Evolutionary conservation across 352 stramenopile genomes (phyloP), one percentile per base, ranked within the genome.

Genomic region (Phytophthora vignae): DNA sequence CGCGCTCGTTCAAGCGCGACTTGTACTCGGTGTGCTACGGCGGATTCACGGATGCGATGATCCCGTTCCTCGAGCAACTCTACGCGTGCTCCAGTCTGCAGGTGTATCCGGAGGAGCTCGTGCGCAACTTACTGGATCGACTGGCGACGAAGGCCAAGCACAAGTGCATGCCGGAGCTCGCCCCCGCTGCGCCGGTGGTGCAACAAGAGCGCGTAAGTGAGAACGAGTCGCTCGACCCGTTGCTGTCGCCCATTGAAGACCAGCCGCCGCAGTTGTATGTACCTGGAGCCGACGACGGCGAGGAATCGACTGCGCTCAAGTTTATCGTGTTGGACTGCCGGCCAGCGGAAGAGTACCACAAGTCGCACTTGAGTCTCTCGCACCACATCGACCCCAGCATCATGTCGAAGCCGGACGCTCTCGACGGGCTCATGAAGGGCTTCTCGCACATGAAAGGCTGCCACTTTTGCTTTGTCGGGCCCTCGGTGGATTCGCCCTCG

Each of bases 391-490:
- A 96, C 55, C 90, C 90, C 40, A 88, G 89, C 15, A 78, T 96
- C 19, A 83, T 92, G 22, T 75, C 73, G 11, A 90, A 78, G 36
- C 88, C 90, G 4, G 89, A 96, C 54, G 88, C 81, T 9, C 68
- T 97, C 15, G 79, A 86, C 19, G 79, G 86, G 29, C 76, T 97
- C 10, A 83, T 97, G 67, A 91, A 95, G 53, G 88, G 87, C 0
- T 96, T 97, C 42, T 77, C 76, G 27, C 75, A 82, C 4, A 97
- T 97, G 89, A 96, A 97, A 82, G 89, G 90, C 1, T 96, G 88
- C 53, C 90, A 97, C 55, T 97, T 97, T 69, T 97, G 90, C 61
- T 96, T 97, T 60, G 85, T 97, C 53, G 90, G 90, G 3, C 87
- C 81, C 14, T 86, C 83, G 2, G 59, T 79, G n/a, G 67, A 77